These are phyloP conservation scores for Bipolaris oryzae DNA, from an alignment of 2,329 filamentous ascomycete species.

Conservation along the genomic window DNA sequence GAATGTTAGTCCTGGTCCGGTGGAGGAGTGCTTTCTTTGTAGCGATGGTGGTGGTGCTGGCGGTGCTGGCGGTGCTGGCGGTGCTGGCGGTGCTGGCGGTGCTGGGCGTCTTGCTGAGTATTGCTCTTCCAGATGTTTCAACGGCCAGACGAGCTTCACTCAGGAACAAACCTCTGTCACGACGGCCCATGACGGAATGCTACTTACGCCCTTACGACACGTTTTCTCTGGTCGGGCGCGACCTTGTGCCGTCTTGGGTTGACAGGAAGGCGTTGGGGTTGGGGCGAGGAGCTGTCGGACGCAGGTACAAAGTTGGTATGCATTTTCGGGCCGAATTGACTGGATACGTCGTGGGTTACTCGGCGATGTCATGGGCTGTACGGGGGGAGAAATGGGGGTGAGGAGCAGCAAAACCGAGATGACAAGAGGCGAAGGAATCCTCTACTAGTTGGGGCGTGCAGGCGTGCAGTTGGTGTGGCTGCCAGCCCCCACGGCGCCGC, in stretches of 20 bases:
- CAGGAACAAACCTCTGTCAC: background rate
- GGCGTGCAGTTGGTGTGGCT: conserved; percentile 9
- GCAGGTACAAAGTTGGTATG: conserved; percentile 14
- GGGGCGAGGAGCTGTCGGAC: conserved; percentile 17
- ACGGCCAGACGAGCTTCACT: background rate
- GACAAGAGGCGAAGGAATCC: conserved; percentile 7
- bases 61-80: too few relatives aligned
- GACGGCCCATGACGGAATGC: background rate
- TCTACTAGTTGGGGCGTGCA: background rate
- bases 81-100: background rate
- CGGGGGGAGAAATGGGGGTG: conserved; percentile 10
- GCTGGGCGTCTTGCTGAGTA: background rate
- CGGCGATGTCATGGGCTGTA: conserved; percentile 9
- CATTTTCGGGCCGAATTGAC: conserved; percentile 17
- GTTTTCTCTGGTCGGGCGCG: conserved; percentile 28
- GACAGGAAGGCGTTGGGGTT: conserved; percentile 27
- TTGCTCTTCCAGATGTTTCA: conserved; percentile 1
- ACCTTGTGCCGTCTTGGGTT: conserved; percentile 35
- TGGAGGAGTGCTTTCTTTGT: background rate
- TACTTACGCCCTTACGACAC: conserved; percentile 32
- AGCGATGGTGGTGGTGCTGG: background rate
- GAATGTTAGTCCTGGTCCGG: conserved; percentile 10
- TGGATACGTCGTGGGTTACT: conserved; percentile 11
- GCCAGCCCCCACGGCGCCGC: conserved; percentile 9
- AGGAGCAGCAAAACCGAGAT: conserved; percentile 7